Evolutionary conservation across 805 yeast genomes (phyloP).

Genomic region (Suhomyces sp.): DNA sequence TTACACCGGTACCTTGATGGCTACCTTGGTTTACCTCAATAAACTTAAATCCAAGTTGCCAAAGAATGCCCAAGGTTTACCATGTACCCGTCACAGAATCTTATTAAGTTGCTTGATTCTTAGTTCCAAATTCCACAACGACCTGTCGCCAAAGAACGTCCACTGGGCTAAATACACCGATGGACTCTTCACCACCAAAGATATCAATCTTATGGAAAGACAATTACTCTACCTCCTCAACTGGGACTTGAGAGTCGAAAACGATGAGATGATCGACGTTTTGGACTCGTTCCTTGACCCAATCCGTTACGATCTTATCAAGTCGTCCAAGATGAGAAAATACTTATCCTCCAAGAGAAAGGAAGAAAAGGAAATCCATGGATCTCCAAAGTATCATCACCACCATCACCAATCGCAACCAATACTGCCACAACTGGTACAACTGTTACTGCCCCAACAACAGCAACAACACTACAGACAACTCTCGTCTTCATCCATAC

Average conservation of each 20-base stretch:
- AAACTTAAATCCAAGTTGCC: conserved; percentile 62
- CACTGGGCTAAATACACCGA: conserved; percentile 83
- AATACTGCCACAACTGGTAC: conserved; percentile 2
- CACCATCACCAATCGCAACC: conserved; percentile 3
- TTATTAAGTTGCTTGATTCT: conserved; percentile 72
- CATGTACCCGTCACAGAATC: conserved; percentile 78
- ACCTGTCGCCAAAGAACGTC: conserved; percentile 71
- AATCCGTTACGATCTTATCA: conserved; percentile 42
- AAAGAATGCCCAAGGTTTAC: conserved; percentile 69
- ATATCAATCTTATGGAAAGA: conserved; percentile 78
- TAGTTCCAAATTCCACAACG: conserved; percentile 74
- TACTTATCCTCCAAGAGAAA: conserved; percentile 27
- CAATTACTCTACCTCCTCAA: conserved; percentile 65
- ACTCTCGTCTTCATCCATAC: conserved; percentile 14
- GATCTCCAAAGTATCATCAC: background rate
- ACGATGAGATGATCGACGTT: conserved; percentile 41
- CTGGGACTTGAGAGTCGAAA: conserved; percentile 62
- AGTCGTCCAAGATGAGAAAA: conserved; percentile 32
- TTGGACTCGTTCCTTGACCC: conserved; percentile 52
- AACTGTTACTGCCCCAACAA: conserved; percentile 3
- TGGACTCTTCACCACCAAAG: conserved; percentile 64
- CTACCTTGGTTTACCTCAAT: conserved; percentile 68
- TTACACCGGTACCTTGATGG: conserved; percentile 75
- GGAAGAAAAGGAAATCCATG: conserved; percentile 12
- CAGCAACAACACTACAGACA: conserved; percentile 20